phyloP scores from a whole-genome alignment of 129 eudicot species.

The Oenanthe sinensis region DNA sequence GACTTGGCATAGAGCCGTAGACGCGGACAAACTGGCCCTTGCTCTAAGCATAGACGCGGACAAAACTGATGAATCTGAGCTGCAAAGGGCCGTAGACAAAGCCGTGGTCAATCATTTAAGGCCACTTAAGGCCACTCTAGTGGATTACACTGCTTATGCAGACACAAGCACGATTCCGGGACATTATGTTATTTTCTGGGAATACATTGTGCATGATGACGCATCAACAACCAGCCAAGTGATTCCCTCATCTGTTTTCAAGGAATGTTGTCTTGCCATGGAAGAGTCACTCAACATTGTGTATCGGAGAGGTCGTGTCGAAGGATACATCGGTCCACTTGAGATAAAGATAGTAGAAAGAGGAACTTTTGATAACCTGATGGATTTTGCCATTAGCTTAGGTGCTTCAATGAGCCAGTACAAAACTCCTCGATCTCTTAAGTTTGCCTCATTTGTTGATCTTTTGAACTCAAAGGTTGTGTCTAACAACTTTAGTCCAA shows the following conservation, averaged over 20 bases:
- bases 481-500: conserved; percentile 55
- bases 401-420: conserved; percentile 85
- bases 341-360: conserved; percentile 61
- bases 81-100: conserved; percentile 52
- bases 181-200: conserved; percentile 69
- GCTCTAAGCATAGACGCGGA: conserved; percentile 65
- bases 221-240: conserved; percentile 20
- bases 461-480: conserved; percentile 51
- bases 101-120: conserved; percentile 38
- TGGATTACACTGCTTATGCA: conserved; percentile 65
- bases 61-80: conserved; percentile 58
- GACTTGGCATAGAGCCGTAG: conserved; percentile 46
- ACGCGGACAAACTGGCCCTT: conserved; percentile 51
- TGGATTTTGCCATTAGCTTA: conserved; percentile 62
- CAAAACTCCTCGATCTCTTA: conserved; percentile 70
- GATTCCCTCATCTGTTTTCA: conserved; percentile 47
- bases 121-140: conserved; percentile 39
- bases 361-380: conserved; percentile 64
- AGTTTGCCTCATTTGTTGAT: conserved; percentile 61
- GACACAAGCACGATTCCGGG: conserved; percentile 55
- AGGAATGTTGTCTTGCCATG: conserved; percentile 52
- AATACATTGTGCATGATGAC: conserved; percentile 15
- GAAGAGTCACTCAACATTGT: conserved; percentile 60
- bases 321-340: conserved; percentile 60
- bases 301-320: conserved; percentile 54